Percentiles rank a stretch among this genome's conserved stretches.
Evolutionary conservation across 2,329 filamentous ascomycete species (phyloP).

Genomic region (Xylariaceae sp.): DNA sequence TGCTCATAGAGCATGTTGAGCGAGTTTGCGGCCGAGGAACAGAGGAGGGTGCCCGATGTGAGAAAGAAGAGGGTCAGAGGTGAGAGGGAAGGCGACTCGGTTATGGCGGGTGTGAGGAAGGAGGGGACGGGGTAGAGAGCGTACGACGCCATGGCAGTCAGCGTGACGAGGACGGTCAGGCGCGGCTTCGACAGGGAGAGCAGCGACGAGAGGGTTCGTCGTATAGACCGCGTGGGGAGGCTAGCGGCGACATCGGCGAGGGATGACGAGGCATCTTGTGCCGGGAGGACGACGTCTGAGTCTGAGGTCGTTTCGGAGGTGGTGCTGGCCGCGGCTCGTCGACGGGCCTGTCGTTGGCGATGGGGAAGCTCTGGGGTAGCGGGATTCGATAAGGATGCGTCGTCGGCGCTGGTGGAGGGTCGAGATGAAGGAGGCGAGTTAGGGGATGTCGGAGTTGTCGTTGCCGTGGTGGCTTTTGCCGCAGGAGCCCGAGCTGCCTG

Average conservation of each 20-base stretch:
- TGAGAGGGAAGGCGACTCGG: conserved; percentile 75
- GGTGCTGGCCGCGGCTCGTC: conserved; percentile 1
- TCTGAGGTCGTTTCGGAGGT: background rate
- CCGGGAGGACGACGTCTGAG: too few relatives aligned
- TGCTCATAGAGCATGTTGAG: conserved; percentile 98
- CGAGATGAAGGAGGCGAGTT: conserved; percentile 14
- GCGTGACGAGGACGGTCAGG: conserved; percentile 84
- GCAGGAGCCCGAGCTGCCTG: too few relatives aligned
- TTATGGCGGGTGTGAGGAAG: conserved; percentile 67
- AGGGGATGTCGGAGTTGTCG: too few relatives aligned
- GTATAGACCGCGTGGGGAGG: conserved; percentile 51
- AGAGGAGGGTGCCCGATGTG: conserved; percentile 82
- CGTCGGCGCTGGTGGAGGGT: background rate
- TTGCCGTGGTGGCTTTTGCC: too few relatives aligned
- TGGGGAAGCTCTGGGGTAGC: conserved; percentile 6
- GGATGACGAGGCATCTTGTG: conserved; percentile 45
- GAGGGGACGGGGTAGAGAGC: conserved; percentile 89
- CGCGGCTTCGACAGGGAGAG: conserved; percentile 95
- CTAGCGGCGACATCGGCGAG: conserved; percentile 54
- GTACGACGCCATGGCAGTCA: conserved; percentile 88
- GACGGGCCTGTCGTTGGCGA: conserved; percentile 5
- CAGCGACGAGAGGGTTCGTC: conserved; percentile 72
- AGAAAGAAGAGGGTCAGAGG: conserved; percentile 91
- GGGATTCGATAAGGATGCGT: conserved; percentile 9
- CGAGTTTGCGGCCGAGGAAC: conserved; percentile 87